Conservation (phyloP, 495 filamentous ascomycete genomes). For the Aspergillus carlsbadensis region DNA sequence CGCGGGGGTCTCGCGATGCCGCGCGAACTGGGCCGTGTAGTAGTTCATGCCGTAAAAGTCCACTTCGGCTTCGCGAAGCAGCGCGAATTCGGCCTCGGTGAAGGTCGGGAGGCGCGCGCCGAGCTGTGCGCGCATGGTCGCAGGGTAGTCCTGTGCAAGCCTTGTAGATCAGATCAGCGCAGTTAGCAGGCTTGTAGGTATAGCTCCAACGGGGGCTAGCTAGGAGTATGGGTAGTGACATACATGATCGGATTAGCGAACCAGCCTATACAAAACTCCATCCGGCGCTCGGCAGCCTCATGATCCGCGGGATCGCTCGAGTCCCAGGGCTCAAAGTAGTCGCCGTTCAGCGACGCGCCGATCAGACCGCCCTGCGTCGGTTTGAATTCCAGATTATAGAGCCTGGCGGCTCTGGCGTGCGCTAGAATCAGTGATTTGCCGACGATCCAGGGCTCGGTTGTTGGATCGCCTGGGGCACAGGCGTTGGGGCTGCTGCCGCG, state of each 20-base stretch:
- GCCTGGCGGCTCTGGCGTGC: conserved; percentile 36
- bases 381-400: conserved; percentile 38
- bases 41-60: conserved; percentile 78
- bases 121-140: conserved; percentile 63
- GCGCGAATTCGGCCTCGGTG: conserved; percentile 54
- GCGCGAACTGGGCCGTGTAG: conserved; percentile 72
- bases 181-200: conserved; percentile 39
- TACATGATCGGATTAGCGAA: conserved; percentile 65
- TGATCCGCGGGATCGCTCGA: conserved; percentile 22
- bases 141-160: conserved; percentile 63
- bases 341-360: conserved; percentile 42
- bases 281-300: conserved; percentile 38
- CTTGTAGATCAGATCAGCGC: no score
- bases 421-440: conserved; percentile 40
- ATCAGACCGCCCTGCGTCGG: conserved; percentile 24
- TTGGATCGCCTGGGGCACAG: conserved; percentile 29
- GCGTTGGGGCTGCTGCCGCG: no score
- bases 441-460: conserved; percentile 42
- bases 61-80: conserved; percentile 48
- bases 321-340: conserved; percentile 48
- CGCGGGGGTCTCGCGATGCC: conserved; percentile 33
- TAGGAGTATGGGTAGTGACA: no score
- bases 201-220: not conserved
- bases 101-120: conserved; percentile 62
- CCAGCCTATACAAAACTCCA: conserved; percentile 49